These are phyloP conservation scores for Pseudozyma thailandica DNA, from an alignment of 1,284 basidiomycete species.

Conservation along the genomic window DNA sequence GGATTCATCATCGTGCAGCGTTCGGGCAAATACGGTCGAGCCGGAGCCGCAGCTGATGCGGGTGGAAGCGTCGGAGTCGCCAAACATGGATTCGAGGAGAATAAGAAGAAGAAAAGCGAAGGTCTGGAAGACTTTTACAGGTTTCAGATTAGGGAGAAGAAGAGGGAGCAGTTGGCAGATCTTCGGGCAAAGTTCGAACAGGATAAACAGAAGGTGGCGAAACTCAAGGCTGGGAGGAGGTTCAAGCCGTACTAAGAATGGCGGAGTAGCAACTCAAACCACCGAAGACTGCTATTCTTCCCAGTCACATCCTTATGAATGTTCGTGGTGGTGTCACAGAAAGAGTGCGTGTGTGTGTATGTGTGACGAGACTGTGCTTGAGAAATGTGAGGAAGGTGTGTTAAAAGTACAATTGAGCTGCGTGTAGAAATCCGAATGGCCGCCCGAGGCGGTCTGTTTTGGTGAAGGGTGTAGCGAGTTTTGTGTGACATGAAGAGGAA, in stretches of 20 bases:
- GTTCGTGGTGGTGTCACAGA: background rate
- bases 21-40: slow-evolving; percentile 61
- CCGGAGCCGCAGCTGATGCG: slow-evolving; percentile 26
- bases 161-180: slow-evolving; percentile 60
- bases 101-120: slow-evolving; percentile 54
- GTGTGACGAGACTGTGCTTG: background rate
- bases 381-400: background rate
- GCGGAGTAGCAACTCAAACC: too few relatives aligned
- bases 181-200: slow-evolving; percentile 62
- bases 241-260: slow-evolving; percentile 58
- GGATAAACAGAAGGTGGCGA: slow-evolving; percentile 61
- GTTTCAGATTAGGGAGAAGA: slow-evolving; percentile 64
- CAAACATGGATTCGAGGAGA: slow-evolving; percentile 24
- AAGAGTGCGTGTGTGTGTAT: too few relatives aligned
- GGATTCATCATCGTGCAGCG: slow-evolving; percentile 66
- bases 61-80: slow-evolving; percentile 39
- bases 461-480: background rate
- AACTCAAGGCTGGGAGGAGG: slow-evolving; percentile 56
- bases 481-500: background rate
- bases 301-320: too few relatives aligned
- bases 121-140: slow-evolving; percentile 64
- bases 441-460: background rate
- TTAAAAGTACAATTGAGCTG: slow-evolving; percentile 20
- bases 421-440: background rate
- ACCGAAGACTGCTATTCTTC: too few relatives aligned